Evolutionary conservation across 306 rosid genomes (phyloP).

Genomic region (Prunus armeniaca): DNA sequence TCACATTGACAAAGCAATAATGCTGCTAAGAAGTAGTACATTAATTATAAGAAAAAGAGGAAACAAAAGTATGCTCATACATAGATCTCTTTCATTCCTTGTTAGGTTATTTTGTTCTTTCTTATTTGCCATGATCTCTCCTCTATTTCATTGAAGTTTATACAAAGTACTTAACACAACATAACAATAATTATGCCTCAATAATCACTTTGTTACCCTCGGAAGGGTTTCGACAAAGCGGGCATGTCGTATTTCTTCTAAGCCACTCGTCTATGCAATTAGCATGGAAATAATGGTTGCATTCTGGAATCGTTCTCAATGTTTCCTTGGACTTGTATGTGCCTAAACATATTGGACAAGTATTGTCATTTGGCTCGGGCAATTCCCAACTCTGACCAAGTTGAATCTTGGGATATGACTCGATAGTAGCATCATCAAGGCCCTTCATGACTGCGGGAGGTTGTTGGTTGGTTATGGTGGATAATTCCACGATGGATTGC

Average conservation of each 20-base stretch:
- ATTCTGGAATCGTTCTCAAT: constrained; percentile 39
- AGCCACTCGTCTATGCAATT: constrained; percentile 48
- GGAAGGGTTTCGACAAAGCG: constrained; percentile 37
- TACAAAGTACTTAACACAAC: too few species aligned
- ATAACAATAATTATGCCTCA: background rate
- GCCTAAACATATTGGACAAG: constrained; percentile 38
- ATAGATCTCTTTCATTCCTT: too few species aligned
- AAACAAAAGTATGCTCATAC: too few species aligned
- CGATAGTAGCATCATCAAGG: constrained; percentile 41
- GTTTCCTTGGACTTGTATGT: constrained; percentile 43
- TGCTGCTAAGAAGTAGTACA: too few species aligned
- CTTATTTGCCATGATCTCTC: too few species aligned
- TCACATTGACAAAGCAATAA: too few species aligned
- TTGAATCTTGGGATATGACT: constrained; percentile 30
- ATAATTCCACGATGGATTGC: too few species aligned
- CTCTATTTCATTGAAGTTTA: too few species aligned
- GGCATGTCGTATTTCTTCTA: constrained; percentile 41
- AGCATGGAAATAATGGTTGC: constrained; percentile 47
- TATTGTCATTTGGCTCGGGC: constrained; percentile 29
- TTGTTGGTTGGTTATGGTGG: too few species aligned
- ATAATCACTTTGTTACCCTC: background rate
- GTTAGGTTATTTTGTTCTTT: too few species aligned
- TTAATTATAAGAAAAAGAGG: too few species aligned
- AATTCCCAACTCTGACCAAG: constrained; percentile 35
- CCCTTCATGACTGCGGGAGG: constrained; percentile 13